Evolutionary conservation across 495 filamentous ascomycete genomes (phyloP), one percentile per base, ranked within the genome.

Genomic region (Diplogelasinospora grovesii): DNA sequence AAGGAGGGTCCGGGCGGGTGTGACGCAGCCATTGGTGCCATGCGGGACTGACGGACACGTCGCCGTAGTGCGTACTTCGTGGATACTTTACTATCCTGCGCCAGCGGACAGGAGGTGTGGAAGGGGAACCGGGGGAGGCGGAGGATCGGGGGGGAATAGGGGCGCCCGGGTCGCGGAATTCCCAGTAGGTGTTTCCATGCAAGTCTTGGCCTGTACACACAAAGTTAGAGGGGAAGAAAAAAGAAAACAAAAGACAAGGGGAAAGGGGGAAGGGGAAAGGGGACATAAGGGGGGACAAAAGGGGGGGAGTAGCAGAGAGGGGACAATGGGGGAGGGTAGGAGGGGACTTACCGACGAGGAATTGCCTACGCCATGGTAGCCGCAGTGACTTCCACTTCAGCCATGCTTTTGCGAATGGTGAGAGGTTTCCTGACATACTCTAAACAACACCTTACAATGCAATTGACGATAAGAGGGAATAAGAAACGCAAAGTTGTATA

Each of bases 1-100:
- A 77, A 0, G 92, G 92, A 0, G 93, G 70, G 5, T 75, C 56
- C 5, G 53, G 13, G 4, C 92, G 83, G 7, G 85, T 84, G 49
- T 93, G 75, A 25, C 93, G 86, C 9, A 98, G 81, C 92, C 92
- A 98, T 59, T 96, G 90, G 60, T 90, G 86, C 92, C 92, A 98
- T 67, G 83, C 79, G 1, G 90, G 84, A 65, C 67, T 50, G 41
- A 70, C 56, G 6, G 45, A 41, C 22, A 93, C 76, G 36, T 90
- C 82, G 52, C 68, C 71, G 58, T 75, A 76, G 50, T 86, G 82
- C 2, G 75, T 77, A 35, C 68, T 67, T 0, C 68, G 65, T 1
- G 67, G 70, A 50, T 65, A 85, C 43, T 79, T 67, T n/a, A 93
- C 83, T 22, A 95, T 93, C 41, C 74, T 70, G 5, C 74, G 66